phyloP scores from a whole-genome alignment of 2,329 filamentous ascomycete genomes.

The Ceratocystis alfenasii region DNA sequence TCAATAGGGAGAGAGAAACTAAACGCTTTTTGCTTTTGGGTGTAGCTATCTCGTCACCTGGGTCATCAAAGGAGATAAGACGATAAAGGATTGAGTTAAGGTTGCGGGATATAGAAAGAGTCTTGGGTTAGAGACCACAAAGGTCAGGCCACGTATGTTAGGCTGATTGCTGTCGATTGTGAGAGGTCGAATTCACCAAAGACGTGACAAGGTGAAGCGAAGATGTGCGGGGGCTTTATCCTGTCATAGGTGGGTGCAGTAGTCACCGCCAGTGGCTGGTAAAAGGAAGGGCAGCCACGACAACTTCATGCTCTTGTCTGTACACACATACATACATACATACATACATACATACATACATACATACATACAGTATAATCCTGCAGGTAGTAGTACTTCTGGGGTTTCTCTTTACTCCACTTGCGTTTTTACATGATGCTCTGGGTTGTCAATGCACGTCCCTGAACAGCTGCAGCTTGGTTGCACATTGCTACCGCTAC shows the following conservation, averaged over 20 bases:
- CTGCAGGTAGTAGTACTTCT: not conserved
- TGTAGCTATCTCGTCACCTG: too few relatives aligned
- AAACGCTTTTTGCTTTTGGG: too few relatives aligned
- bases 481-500: not conserved
- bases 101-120: too few relatives aligned
- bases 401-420: not conserved
- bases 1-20: not conserved
- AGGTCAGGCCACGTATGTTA: not conserved
- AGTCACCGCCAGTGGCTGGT: too few relatives aligned
- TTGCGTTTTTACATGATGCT: not conserved
- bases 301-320: not conserved
- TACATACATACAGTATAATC: not conserved
- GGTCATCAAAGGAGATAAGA: too few relatives aligned
- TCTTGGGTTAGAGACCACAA: too few relatives aligned
- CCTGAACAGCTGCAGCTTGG: not conserved
- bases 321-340: not conserved
- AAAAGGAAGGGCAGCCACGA: too few relatives aligned
- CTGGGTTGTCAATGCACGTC: conserved; percentile 4
- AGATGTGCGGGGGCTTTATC: not conserved
- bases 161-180: not conserved
- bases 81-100: too few relatives aligned
- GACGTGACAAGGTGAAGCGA: not conserved
- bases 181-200: not conserved
- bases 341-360: not conserved
- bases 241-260: too few relatives aligned